Percentiles rank a stretch among this genome's conserved stretches.
These are phyloP conservation scores for Fraxinus baroniana DNA, from an alignment of 305 asterid species.

Conservation along the genomic window DNA sequence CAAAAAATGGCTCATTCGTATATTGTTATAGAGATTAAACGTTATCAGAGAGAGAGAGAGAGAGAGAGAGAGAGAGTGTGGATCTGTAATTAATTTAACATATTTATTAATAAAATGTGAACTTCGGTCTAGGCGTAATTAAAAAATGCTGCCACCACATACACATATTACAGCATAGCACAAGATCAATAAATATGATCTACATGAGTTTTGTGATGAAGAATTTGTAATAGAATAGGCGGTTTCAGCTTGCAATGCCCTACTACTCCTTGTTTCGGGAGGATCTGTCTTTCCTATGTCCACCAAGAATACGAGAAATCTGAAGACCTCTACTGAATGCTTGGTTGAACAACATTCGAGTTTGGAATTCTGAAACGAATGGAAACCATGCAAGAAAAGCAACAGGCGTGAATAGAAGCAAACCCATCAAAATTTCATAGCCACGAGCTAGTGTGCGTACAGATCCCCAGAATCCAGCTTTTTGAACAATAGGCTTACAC, in stretches of 20 bases:
- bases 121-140: too few species aligned
- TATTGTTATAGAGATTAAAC: too few species aligned
- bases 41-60: too few species aligned
- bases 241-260: neutral
- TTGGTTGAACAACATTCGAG: constrained; percentile 20
- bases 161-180: neutral
- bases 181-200: neutral
- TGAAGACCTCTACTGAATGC: constrained; percentile 22
- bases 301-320: constrained; percentile 19
- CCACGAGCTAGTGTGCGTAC: constrained; percentile 13
- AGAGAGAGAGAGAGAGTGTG: too few species aligned
- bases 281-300: constrained; percentile 13
- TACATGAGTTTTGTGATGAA: neutral
- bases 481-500: constrained; percentile 63
- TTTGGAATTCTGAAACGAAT: constrained; percentile 17
- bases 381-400: constrained; percentile 22
- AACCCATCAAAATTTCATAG: constrained; percentile 16
- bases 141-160: neutral
- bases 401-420: constrained; percentile 15
- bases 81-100: too few species aligned
- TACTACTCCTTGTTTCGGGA: constrained; percentile 6
- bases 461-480: constrained; percentile 15
- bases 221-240: neutral
- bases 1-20: neutral
- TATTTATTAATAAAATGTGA: too few species aligned